These are phyloP conservation scores for Boehmeria nivea DNA, from an alignment of 306 rosid species.

Conservation along the genomic window DNA sequence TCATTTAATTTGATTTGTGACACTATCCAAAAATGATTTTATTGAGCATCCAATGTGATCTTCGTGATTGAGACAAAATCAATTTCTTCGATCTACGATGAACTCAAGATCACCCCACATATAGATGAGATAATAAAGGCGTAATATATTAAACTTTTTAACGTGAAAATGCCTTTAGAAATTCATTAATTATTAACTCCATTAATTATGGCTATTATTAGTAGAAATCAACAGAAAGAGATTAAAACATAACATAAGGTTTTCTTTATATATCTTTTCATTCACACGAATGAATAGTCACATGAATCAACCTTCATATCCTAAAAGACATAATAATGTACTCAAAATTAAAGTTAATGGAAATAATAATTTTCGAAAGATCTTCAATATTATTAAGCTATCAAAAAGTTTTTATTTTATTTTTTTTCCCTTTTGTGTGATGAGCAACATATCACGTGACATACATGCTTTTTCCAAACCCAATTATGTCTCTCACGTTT, in stretches of 20 bases:
- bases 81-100: neutral
- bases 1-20: neutral
- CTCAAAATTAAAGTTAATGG: neutral
- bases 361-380: neutral
- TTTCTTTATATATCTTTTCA: too few species aligned
- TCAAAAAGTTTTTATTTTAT: neutral
- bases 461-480: slow-evolving; percentile 10
- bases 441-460: slow-evolving; percentile 15
- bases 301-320: slow-evolving; percentile 1
- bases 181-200: too few species aligned
- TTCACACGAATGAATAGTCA: neutral
- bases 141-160: too few species aligned
- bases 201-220: too few species aligned
- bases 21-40: neutral
- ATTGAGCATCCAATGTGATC: neutral
- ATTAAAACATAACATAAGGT: too few species aligned
- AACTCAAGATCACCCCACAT: too few species aligned
- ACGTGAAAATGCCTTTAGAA: too few species aligned
- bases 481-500: slow-evolving; percentile 11
- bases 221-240: too few species aligned
- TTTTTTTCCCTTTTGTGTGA: neutral
- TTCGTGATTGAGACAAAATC: neutral
- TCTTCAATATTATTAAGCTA: neutral
- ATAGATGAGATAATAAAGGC: too few species aligned
- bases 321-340: neutral